A percentile compares a stretch with the other conserved stretches of the same genome.
Evolutionary conservation across 2,329 filamentous ascomycete species (phyloP).

Genomic region (Talaromyces sp.): DNA sequence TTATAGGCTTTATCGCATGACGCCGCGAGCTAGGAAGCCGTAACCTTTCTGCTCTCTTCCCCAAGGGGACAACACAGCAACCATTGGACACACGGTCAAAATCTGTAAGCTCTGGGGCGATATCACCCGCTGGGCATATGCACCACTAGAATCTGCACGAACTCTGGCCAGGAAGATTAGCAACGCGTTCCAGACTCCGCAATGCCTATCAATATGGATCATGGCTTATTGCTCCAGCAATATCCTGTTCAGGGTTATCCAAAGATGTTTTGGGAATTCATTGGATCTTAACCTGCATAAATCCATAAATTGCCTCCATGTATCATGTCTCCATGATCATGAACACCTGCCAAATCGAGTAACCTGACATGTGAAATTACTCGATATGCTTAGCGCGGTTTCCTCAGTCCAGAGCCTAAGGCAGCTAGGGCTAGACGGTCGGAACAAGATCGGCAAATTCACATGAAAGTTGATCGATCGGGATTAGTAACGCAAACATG

Average conservation of each 20-base stretch:
- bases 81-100: no score
- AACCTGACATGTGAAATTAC: slow-evolving; percentile 7
- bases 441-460: slow-evolving; percentile 7
- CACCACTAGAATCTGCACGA: no score
- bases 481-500: neutral
- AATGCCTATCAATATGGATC: neutral
- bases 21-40: neutral
- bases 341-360: neutral
- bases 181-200: neutral
- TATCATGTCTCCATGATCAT: neutral
- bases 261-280: neutral
- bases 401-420: neutral
- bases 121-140: no score
- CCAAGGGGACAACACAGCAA: neutral
- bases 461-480: neutral
- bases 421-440: neutral
- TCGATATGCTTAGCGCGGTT: neutral
- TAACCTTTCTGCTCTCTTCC: neutral
- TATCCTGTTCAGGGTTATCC: neutral
- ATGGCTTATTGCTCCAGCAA: neutral
- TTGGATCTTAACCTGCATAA: neutral
- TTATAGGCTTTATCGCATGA: neutral
- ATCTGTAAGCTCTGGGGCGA: no score
- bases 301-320: neutral
- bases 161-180: neutral